Conservation (phyloP, 2,329 filamentous ascomycete species). For the Aphanocladium album region DNA sequence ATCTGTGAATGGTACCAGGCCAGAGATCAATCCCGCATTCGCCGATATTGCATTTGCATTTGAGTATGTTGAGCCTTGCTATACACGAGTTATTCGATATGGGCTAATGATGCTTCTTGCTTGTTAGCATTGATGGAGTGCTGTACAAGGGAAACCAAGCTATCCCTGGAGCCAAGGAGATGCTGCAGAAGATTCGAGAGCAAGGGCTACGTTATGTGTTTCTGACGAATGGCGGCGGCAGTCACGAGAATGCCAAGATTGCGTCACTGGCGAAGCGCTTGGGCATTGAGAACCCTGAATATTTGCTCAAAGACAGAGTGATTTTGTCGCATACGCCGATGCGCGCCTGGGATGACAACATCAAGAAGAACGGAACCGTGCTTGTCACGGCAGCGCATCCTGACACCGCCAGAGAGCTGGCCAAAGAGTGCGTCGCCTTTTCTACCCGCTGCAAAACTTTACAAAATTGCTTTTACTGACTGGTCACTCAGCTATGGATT, state of each 20-base stretch:
- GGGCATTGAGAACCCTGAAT: slow-evolving; percentile 26
- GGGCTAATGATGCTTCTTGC: neutral
- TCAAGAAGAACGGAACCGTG: slow-evolving; percentile 47
- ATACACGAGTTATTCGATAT: neutral
- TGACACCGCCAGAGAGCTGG: slow-evolving; percentile 64
- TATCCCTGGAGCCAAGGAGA: slow-evolving; percentile 70
- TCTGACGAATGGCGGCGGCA: slow-evolving; percentile 91
- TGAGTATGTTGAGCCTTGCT: slow-evolving; percentile 24
- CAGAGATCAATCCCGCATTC: neutral
- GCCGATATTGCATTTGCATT: slow-evolving; percentile 35
- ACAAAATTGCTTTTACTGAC: slow-evolving; percentile 13
- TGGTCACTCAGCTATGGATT: slow-evolving; percentile 56
- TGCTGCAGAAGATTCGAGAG: slow-evolving; percentile 66
- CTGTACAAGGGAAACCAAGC: slow-evolving; percentile 75
- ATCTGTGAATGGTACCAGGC: neutral
- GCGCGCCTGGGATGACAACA: slow-evolving; percentile 51
- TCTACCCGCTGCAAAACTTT: neutral
- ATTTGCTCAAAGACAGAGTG: slow-evolving; percentile 30
- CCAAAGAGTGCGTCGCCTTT: slow-evolving; percentile 52
- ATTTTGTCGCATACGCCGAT: slow-evolving; percentile 87
- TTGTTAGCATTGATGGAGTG: slow-evolving; percentile 77
- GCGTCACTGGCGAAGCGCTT: slow-evolving; percentile 30
- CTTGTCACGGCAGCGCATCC: slow-evolving; percentile 68
- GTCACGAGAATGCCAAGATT: slow-evolving; percentile 54
- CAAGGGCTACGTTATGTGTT: slow-evolving; percentile 86